A percentile compares a stretch with the other conserved stretches of the same genome.
Conservation (phyloP, 2,329 filamentous ascomycete species). For the Hymenoscyphus salicellus region DNA sequence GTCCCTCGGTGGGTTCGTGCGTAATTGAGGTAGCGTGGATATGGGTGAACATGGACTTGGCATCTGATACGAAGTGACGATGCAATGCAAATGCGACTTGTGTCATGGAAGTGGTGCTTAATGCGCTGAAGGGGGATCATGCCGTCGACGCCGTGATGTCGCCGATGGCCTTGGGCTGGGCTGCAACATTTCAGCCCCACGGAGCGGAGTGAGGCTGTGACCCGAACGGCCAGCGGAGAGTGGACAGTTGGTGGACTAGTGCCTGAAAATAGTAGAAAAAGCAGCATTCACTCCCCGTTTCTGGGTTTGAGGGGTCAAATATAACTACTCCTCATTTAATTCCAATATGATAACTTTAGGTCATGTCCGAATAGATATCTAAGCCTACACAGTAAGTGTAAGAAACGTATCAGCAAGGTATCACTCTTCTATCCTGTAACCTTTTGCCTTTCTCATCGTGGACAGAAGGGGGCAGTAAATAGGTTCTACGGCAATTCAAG, state of each 20-base stretch:
- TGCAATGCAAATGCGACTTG: constrained; percentile 7
- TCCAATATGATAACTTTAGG: too few species aligned
- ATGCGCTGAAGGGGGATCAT: constrained; percentile 3
- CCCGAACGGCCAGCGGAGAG: background rate
- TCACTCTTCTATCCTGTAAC: too few species aligned
- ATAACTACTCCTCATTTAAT: too few species aligned
- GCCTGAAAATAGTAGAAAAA: background rate
- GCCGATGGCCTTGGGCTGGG: background rate
- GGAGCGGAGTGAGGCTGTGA: background rate
- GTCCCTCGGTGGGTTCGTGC: background rate
- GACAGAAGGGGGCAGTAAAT: too few species aligned
- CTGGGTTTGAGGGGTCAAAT: too few species aligned
- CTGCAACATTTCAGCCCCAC: background rate
- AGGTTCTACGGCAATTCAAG: too few species aligned
- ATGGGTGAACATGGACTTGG: background rate
- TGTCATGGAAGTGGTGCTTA: constrained; percentile 8
- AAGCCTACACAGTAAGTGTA: too few species aligned
- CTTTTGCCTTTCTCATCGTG: too few species aligned
- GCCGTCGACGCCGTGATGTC: background rate
- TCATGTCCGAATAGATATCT: too few species aligned
- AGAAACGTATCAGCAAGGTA: too few species aligned
- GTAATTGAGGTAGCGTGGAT: background rate
- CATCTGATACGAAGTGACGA: constrained; percentile 12
- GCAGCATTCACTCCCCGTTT: background rate
- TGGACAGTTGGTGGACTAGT: background rate